Evolutionary conservation across 2,329 filamentous ascomycete genomes (phyloP), one percentile per base, ranked within the genome.

Genomic region (Pyrenophora teres): DNA sequence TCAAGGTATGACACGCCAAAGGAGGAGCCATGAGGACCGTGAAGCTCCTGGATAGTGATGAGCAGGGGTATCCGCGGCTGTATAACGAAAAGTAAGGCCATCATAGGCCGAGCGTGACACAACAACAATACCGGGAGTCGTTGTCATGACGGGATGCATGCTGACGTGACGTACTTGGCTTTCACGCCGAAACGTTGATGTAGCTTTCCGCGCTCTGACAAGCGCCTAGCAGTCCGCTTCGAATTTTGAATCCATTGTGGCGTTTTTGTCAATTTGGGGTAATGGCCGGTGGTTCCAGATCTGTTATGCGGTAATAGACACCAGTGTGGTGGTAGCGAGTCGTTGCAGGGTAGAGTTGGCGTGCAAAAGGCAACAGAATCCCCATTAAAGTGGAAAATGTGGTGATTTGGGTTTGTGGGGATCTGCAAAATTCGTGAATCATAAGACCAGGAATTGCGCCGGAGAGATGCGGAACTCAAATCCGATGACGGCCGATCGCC

Each of bases 231-330:
- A 57, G 40, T 40, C 45, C 35, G 45, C 41, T 40, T 52, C 51
- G 33, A 55, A 46, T 49, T 59, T 57, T 50, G 55, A 59, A 54
- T 63, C 62, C 60, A 65, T 65, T 36, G 25, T 53, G 46, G 36
- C 10, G 46, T 40, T 40, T 30, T 30, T 30, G 32, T 30, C 23
- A 19, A 10, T 32, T 30, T 36, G 12, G 32, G n/a, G 45, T 25
- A n/a, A 23, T 47, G 19, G 15, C 23, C 5, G 36, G 37, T 19
- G 21, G 15, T 40, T 5, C 25, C 15, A 21, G 18, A 15, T 7
- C 4, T 12, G 31, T 25, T 30, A 35, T 23, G 21, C 19, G 9
- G 37, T n/a, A n/a, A n/a, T 21, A 47, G 10, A 30, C 30, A 18
- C 36, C 32, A 10, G 13, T 33, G 6, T 25, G n/a, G 15, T 39